These are phyloP conservation scores for Quercus tomentella DNA, from an alignment of 331 rosid species.

Conservation along the genomic window DNA sequence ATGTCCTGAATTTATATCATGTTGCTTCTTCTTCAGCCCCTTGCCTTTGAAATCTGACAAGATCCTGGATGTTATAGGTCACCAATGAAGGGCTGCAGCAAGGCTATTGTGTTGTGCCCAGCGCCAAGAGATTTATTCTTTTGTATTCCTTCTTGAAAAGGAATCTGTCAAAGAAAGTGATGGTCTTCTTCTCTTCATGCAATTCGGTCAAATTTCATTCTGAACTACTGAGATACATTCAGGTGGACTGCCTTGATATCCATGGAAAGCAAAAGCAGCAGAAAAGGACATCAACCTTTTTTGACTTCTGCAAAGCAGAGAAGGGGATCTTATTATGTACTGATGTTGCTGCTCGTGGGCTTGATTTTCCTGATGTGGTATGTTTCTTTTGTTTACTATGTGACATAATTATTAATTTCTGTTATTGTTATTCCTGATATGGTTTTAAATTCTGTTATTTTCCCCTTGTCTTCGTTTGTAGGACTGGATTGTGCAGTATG, in stretches of 20 bases:
- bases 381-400: constrained; percentile 11
- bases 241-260: constrained; percentile 68
- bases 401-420: not conserved
- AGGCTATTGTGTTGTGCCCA: constrained; percentile 88
- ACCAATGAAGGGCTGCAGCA: constrained; percentile 95
- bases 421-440: too few species aligned
- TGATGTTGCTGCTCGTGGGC: constrained; percentile 99
- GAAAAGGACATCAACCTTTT: constrained; percentile 73
- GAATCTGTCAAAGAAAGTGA: constrained; percentile 68
- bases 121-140: constrained; percentile 76
- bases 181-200: constrained; percentile 96
- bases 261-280: constrained; percentile 97
- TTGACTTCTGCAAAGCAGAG: constrained; percentile 79
- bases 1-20: not conserved
- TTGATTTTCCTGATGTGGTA: constrained; percentile 93
- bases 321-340: constrained; percentile 90
- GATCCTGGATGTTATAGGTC: constrained; percentile 45
- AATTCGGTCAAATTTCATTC: constrained; percentile 85
- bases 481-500: constrained; percentile 99
- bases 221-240: constrained; percentile 65
- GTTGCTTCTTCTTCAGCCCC: not conserved
- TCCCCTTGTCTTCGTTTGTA: constrained; percentile 27
- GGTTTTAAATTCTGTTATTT: not conserved
- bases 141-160: constrained; percentile 82
- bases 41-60: constrained; percentile 4